Evolutionary conservation across 805 yeast species (phyloP).

Genomic region (Metschnikowia henanensis): DNA sequence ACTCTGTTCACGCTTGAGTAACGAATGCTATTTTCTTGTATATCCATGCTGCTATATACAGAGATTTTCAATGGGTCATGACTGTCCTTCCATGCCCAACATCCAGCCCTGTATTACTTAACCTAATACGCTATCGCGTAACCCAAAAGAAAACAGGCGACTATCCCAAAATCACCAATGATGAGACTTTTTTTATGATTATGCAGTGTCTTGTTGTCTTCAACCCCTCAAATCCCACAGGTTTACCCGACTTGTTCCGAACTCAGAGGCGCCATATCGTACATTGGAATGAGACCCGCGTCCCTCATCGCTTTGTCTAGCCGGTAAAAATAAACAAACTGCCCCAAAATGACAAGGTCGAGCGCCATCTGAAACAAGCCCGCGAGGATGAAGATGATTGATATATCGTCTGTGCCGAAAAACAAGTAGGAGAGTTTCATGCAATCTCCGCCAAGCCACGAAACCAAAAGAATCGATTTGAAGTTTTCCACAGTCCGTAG

Average conservation of each 20-base stretch:
- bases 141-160: too few relatives aligned
- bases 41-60: too few relatives aligned
- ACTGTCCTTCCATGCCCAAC: too few relatives aligned
- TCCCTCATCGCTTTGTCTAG: slow-evolving; percentile 10
- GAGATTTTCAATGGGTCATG: too few relatives aligned
- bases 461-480: slow-evolving; percentile 67
- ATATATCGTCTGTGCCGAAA: slow-evolving; percentile 74
- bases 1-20: too few relatives aligned
- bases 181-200: background rate
- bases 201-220: too few relatives aligned
- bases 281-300: slow-evolving; percentile 11
- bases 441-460: slow-evolving; percentile 90
- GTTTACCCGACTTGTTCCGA: background rate
- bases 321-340: slow-evolving; percentile 61
- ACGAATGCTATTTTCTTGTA: too few relatives aligned
- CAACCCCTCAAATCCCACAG: too few relatives aligned
- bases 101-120: too few relatives aligned
- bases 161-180: background rate
- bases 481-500: slow-evolving; percentile 74
- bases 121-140: too few relatives aligned
- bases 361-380: slow-evolving; percentile 77
- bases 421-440: slow-evolving; percentile 71
- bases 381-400: slow-evolving; percentile 62
- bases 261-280: slow-evolving; percentile 4
- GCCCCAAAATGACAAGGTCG: slow-evolving; percentile 72